A percentile compares a stretch with the other conserved stretches of the same genome.
Conservation (phyloP, 2,329 filamentous ascomycete species). For the Ophiocordyceps polyrhachis-furcata region DNA sequence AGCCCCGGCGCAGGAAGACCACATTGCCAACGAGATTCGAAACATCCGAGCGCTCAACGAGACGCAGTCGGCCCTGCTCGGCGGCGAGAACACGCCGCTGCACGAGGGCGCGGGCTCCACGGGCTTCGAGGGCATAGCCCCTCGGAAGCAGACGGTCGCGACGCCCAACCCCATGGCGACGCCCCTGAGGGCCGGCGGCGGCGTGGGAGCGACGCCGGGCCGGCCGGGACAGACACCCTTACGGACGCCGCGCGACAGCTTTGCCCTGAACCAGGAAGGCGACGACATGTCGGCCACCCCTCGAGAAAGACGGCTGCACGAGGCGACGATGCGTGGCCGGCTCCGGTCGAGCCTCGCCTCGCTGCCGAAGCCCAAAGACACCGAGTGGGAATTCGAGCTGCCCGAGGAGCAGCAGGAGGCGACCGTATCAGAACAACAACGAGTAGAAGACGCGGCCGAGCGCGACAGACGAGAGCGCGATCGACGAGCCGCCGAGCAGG, state of each 20-base stretch:
- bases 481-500: constrained; percentile 52
- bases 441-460: constrained; percentile 45
- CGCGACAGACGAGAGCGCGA: constrained; percentile 63
- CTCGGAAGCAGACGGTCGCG: constrained; percentile 61
- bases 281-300: constrained; percentile 56
- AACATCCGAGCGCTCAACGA: constrained; percentile 86
- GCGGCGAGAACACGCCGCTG: constrained; percentile 83
- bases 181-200: constrained; percentile 50
- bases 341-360: constrained; percentile 59
- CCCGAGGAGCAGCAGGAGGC: constrained; percentile 62
- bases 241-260: constrained; percentile 73
- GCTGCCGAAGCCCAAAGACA: constrained; percentile 81
- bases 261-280: constrained; percentile 55
- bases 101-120: constrained; percentile 68
- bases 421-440: constrained; percentile 22
- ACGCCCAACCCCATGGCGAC: constrained; percentile 95
- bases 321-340: constrained; percentile 48
- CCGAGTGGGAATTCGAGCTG: constrained; percentile 83
- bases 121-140: constrained; percentile 70
- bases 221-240: constrained; percentile 65
- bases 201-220: constrained; percentile 47
- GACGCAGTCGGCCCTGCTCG: constrained; percentile 81
- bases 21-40: constrained; percentile 87
- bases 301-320: constrained; percentile 52
- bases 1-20: constrained; percentile 82